phyloP scores from a whole-genome alignment of 169 alveolate species.

The Besnoitia besnoiti region DNA sequence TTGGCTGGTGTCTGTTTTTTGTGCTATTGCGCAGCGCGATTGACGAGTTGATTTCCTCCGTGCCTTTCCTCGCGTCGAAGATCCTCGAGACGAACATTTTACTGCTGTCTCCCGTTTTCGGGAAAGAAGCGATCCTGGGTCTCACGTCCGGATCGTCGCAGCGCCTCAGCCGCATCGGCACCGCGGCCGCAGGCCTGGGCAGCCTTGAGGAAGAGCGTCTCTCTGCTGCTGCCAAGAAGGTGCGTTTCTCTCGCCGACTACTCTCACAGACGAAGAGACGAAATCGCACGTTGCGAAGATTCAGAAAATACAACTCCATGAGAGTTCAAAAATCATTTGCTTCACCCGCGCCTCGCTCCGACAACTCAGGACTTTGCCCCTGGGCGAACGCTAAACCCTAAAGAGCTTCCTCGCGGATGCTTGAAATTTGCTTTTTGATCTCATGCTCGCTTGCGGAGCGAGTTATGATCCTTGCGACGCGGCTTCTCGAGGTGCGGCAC shows the following conservation, averaged over 20 bases:
- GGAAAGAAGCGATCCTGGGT: slow-evolving; percentile 55
- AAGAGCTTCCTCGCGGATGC: too few relatives aligned
- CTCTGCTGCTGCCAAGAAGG: neutral
- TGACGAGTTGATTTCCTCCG: slow-evolving; percentile 62
- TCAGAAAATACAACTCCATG: too few relatives aligned
- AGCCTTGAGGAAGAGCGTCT: neutral
- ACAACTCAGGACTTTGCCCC: too few relatives aligned
- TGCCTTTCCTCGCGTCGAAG: slow-evolving; percentile 73
- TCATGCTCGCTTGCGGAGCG: too few relatives aligned
- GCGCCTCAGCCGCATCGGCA: neutral
- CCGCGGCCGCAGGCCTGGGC: neutral
- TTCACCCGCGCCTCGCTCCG: too few relatives aligned
- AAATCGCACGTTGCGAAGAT: too few relatives aligned
- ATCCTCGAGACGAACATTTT: slow-evolving; percentile 72
- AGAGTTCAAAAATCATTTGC: too few relatives aligned
- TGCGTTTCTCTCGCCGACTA: neutral
- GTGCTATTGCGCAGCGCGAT: neutral
- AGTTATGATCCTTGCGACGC: too few relatives aligned
- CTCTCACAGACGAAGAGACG: too few relatives aligned
- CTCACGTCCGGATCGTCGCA: slow-evolving; percentile 12
- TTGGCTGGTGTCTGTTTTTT: neutral
- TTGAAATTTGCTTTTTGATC: too few relatives aligned
- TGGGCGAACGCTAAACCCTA: too few relatives aligned
- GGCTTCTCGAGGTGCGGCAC: too few relatives aligned
- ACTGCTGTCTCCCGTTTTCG: slow-evolving; percentile 73